Conservation (phyloP, 225 moss, liverwort and hornwort species). For the Marchantia polymorpha region DNA sequence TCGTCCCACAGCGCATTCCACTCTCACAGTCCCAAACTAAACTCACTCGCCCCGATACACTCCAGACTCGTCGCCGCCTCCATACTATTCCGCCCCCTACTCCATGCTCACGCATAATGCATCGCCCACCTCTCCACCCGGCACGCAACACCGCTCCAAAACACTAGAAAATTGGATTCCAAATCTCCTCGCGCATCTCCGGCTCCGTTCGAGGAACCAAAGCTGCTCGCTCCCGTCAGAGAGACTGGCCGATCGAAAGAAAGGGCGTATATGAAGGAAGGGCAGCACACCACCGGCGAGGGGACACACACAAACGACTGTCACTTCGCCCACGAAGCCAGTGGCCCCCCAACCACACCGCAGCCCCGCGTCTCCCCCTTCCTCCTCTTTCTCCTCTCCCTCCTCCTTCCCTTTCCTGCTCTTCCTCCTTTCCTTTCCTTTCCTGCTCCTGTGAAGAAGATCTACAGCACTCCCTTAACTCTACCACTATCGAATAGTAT, state of each 20-base stretch:
- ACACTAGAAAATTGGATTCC: neutral
- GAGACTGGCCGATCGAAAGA: neutral
- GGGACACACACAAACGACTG: neutral
- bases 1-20: neutral
- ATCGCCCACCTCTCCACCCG: neutral
- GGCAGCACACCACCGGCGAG: neutral
- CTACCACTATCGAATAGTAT: neutral
- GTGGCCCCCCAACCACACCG: neutral
- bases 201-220: slow-evolving; percentile 2
- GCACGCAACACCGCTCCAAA: neutral
- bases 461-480: neutral
- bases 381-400: neutral
- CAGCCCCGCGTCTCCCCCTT: neutral
- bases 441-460: neutral
- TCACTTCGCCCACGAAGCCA: slow-evolving; percentile 2
- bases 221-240: neutral
- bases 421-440: neutral
- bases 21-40: slow-evolving; percentile 1
- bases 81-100: slow-evolving; percentile 1
- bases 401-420: neutral
- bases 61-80: neutral
- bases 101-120: neutral
- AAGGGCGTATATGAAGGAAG: neutral
- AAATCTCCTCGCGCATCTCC: neutral
- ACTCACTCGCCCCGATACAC: neutral